phyloP scores from a whole-genome alignment of 176 grass and related monocot species.

The Juncus inflexus region DNA sequence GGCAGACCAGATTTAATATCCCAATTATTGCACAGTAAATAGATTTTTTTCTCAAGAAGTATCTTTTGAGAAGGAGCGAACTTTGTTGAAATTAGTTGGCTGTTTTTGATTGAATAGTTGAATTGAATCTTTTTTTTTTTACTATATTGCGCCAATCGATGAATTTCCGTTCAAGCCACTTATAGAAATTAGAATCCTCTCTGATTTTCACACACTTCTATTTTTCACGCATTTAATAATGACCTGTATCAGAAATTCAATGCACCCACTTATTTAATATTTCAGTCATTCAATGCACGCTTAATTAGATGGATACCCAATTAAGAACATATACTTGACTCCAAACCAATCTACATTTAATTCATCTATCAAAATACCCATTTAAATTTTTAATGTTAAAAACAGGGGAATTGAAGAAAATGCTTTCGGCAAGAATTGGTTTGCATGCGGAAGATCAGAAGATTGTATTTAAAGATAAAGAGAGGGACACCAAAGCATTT shows the following conservation, averaged over 20 bases:
- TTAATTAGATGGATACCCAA: neutral
- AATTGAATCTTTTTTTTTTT: too few relatives aligned
- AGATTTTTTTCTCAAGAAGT: neutral
- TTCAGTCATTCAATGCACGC: neutral
- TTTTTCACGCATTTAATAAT: too few relatives aligned
- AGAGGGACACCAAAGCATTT: constrained; percentile 73
- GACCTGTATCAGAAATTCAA: too few relatives aligned
- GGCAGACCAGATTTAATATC: too few relatives aligned
- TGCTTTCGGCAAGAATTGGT: constrained; percentile 55
- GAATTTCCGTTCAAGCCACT: too few relatives aligned
- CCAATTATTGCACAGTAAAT: too few relatives aligned
- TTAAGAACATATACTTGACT: neutral
- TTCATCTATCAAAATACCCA: too few relatives aligned
- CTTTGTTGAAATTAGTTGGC: neutral
- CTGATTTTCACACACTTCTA: too few relatives aligned
- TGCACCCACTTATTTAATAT: too few relatives aligned
- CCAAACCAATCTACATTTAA: too few relatives aligned
- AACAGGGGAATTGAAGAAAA: constrained; percentile 92
- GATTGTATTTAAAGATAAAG: constrained; percentile 81
- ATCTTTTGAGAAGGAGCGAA: neutral
- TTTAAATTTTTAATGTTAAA: neutral
- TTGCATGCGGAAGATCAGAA: constrained; percentile 88
- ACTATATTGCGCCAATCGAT: too few relatives aligned
- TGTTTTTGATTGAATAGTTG: constrained; percentile 5
- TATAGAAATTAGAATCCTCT: too few relatives aligned